Evolutionary conservation across 768 basidiomycete species (phyloP), one percentile per base, ranked within the genome.

Genomic region (Phanerodontia chrysosporium): DNA sequence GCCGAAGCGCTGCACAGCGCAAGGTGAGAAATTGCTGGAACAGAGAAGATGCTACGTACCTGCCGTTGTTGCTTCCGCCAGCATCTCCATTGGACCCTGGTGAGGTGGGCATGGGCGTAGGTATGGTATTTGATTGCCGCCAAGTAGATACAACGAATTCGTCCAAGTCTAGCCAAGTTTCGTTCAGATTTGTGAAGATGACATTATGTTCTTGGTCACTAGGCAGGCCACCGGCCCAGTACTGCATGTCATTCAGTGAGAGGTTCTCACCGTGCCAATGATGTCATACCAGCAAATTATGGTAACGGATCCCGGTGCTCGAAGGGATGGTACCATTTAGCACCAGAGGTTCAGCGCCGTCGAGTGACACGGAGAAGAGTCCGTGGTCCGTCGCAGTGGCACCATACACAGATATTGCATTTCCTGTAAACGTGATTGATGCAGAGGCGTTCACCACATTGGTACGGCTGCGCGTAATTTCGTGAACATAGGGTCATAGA

Each of bases 301-400:
- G 58, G 5, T 27, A 36, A 9, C 58, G 51, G 5, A 30, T 21
- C 2, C 39, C 39, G 39, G 18, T 7, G 18, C 18, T 4, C 4
- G 13, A 2, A 2, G 58, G 52, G 8, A 30, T 42, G 9, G 51
- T 32, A 12, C 58, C 58, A 54, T 59, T 59, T 8, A 53, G n/a
- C 13, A 44, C 24, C 21, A 30, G 4, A 13, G 58, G 49, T 13
- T 22, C 28, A 2, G 21, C 32, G 42, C 51, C 45, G 45, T 59
- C 58, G 10, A 59, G 36, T 1, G 58, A 45, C 2, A 54, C 49
- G 3, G 51, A 29, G 51, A 59, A 59, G 7, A 54, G 16, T 7
- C 58, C 58, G 22, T 59, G 58, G 29, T 59, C 54, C 24, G 16
- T 21, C 5, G 58, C 45, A 12, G 58, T 59, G 24, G 51, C 58